These are phyloP conservation scores for Neurospora sp. DNA, from an alignment of 2,329 filamentous ascomycete genomes.

Conservation along the genomic window DNA sequence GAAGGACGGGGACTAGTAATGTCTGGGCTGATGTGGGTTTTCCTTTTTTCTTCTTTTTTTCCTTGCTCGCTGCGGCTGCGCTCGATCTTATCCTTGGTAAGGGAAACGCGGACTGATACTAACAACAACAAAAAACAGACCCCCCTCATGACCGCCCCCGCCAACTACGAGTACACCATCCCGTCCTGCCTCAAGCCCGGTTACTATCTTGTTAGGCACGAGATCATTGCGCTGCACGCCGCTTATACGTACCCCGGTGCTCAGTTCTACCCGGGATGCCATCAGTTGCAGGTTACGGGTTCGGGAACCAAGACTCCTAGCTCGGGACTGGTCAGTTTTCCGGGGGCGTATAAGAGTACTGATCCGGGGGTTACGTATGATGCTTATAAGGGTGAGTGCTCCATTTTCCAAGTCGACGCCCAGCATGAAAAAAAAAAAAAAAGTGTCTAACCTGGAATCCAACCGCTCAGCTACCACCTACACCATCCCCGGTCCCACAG, in stretches of 20 bases:
- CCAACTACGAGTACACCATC: conserved; percentile 41
- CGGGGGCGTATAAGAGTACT: conserved; percentile 39
- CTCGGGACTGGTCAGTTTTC: conserved; percentile 36
- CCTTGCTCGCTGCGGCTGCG: neutral
- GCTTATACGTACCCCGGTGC: conserved; percentile 39
- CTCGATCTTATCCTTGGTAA: neutral
- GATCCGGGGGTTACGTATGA: conserved; percentile 45
- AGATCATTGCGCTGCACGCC: conserved; percentile 45
- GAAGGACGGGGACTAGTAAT: conserved; percentile 39
- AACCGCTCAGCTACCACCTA: too few relatives aligned
- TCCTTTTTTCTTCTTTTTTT: neutral
- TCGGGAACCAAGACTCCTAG: conserved; percentile 32
- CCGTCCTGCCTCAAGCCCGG: conserved; percentile 41
- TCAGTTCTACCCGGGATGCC: conserved; percentile 49
- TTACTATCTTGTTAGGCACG: conserved; percentile 49
- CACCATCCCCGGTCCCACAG: too few relatives aligned
- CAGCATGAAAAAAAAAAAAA: neutral
- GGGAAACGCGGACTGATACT: too few relatives aligned
- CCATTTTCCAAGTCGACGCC: too few relatives aligned
- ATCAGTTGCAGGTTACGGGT: conserved; percentile 45
- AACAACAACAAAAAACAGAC: conserved; percentile 19
- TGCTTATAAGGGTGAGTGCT: conserved; percentile 34
- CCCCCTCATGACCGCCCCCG: conserved; percentile 33
- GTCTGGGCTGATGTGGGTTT: conserved; percentile 34
- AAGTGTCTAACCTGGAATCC: neutral